phyloP scores from a whole-genome alignment of 768 basidiomycete genomes.

The Russula lepida region DNA sequence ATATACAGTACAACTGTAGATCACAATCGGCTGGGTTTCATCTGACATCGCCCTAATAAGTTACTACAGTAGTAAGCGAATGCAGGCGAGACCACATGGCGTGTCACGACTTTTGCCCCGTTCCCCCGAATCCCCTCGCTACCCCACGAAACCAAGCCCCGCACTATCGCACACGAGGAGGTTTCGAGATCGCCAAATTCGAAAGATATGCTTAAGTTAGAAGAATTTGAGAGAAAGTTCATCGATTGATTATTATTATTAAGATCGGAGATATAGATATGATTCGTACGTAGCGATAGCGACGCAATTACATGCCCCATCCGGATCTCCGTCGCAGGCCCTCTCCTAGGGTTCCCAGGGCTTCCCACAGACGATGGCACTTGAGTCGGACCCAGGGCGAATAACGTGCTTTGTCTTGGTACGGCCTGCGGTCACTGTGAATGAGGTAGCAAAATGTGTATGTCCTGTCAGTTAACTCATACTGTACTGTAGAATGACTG shows the following conservation, averaged over 20 bases:
- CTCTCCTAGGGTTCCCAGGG: not conserved
- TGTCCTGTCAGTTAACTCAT: not conserved
- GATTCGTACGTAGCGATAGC: conserved; percentile 4
- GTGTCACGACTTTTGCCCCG: not conserved
- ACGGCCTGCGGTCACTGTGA: not conserved
- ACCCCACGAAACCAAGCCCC: not conserved
- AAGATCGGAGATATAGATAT: not conserved
- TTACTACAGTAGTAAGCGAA: too few species aligned
- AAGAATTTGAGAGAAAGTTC: not conserved
- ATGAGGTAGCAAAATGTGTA: not conserved
- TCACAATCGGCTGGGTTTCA: too few species aligned
- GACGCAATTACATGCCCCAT: not conserved
- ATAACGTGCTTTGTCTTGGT: not conserved
- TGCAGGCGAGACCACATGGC: too few species aligned
- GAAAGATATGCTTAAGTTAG: not conserved
- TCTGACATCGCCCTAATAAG: too few species aligned
- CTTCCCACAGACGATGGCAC: not conserved
- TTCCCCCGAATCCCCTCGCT: not conserved
- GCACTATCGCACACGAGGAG: not conserved
- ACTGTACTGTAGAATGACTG: too few species aligned
- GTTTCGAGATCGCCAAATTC: not conserved
- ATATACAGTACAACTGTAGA: too few species aligned
- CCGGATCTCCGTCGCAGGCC: not conserved
- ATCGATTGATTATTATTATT: not conserved
- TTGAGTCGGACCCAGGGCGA: not conserved